These are phyloP conservation scores for Candida labiduridarum DNA, from an alignment of 1,139 yeast genomes.

Conservation along the genomic window DNA sequence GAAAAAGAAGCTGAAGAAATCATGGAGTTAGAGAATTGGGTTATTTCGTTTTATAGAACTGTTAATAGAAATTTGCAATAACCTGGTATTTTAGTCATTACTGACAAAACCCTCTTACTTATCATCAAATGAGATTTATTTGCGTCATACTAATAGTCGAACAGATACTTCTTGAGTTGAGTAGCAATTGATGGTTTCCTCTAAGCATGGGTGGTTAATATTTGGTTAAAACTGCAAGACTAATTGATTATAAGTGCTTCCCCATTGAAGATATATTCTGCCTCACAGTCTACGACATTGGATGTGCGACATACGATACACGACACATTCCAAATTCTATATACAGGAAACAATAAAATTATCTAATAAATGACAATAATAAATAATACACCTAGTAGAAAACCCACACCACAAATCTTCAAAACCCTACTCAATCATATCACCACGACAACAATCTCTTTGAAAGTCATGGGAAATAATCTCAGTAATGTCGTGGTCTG, in stretches of 20 bases:
- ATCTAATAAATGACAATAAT: neutral
- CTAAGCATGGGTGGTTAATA: too few relatives aligned
- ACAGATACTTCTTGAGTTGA: too few relatives aligned
- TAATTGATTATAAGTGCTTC: too few relatives aligned
- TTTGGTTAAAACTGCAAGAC: too few relatives aligned
- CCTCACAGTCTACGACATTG: neutral
- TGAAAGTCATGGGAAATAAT: neutral
- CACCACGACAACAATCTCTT: neutral
- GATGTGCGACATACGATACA: neutral
- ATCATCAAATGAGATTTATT: too few relatives aligned
- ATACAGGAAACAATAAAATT: neutral
- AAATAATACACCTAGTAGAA: neutral
- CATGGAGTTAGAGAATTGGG: neutral
- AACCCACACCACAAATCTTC: neutral
- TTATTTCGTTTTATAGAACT: neutral
- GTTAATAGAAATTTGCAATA: neutral
- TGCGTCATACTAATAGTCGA: too few relatives aligned
- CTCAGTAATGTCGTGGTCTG: neutral
- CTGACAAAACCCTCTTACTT: neutral
- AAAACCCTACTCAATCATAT: neutral
- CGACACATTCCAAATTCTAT: neutral
- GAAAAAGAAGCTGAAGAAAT: constrained; percentile 1
- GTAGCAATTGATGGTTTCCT: too few relatives aligned
- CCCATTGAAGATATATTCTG: too few relatives aligned
- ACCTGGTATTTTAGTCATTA: neutral